These are phyloP conservation scores for Chiua virens DNA, from an alignment of 768 basidiomycete genomes.

Conservation along the genomic window DNA sequence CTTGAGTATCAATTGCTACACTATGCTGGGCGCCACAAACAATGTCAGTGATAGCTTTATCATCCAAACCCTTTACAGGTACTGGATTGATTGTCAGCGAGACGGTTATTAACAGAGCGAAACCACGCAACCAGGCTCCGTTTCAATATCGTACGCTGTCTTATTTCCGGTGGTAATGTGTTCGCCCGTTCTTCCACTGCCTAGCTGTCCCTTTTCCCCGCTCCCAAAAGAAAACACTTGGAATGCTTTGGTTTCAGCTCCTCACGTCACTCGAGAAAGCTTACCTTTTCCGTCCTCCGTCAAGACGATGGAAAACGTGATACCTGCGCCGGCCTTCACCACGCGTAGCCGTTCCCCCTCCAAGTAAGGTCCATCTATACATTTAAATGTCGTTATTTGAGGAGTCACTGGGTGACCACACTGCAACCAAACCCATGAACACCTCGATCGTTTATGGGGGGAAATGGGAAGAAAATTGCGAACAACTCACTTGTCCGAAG, in stretches of 20 bases:
- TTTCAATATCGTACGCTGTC: slow-evolving; percentile 76
- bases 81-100: slow-evolving; percentile 41
- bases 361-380: slow-evolving; percentile 56
- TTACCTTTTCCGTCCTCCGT: slow-evolving; percentile 79
- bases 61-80: slow-evolving; percentile 72
- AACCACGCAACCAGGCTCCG: slow-evolving; percentile 56
- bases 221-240: slow-evolving; percentile 88
- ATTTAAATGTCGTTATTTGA: slow-evolving; percentile 67
- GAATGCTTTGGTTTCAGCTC: slow-evolving; percentile 1
- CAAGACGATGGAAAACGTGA: slow-evolving; percentile 81
- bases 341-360: slow-evolving; percentile 64
- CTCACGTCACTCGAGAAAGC: slow-evolving; percentile 9
- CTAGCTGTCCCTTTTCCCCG: slow-evolving; percentile 90
- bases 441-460: not conserved
- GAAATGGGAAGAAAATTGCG: not conserved
- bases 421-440: slow-evolving; percentile 35
- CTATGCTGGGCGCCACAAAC: slow-evolving; percentile 87
- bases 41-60: slow-evolving; percentile 78
- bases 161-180: slow-evolving; percentile 85
- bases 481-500: slow-evolving; percentile 66
- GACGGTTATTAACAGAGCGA: not conserved
- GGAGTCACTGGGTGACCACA: slow-evolving; percentile 69
- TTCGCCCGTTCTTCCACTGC: slow-evolving; percentile 92
- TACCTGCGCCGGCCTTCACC: slow-evolving; percentile 75
- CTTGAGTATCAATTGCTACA: slow-evolving; percentile 75